phyloP scores from a whole-genome alignment of 2,329 filamentous ascomycete genomes.

The Aspergillus glaucus region DNA sequence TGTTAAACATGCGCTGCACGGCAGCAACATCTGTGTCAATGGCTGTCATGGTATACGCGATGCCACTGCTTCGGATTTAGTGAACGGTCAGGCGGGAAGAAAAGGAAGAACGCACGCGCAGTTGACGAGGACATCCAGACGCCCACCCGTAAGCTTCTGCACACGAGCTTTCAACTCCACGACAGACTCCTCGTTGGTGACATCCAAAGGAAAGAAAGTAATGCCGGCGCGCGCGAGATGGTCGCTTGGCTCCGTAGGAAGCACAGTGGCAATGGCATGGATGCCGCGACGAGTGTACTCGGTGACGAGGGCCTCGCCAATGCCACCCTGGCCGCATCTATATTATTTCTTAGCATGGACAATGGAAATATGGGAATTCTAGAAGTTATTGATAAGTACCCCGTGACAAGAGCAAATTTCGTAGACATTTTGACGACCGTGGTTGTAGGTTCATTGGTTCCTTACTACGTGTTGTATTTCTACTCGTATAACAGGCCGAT shows the following conservation, averaged over 20 bases:
- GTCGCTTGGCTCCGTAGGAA: constrained; percentile 1
- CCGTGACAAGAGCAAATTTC: not conserved
- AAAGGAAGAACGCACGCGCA: constrained; percentile 4
- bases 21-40: constrained; percentile 1
- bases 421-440: no score
- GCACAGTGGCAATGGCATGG: constrained; percentile 46
- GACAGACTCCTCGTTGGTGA: constrained; percentile 6
- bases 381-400: not conserved
- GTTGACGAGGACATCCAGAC: constrained; percentile 10
- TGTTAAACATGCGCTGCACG: constrained; percentile 5
- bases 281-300: not conserved
- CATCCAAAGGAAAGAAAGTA: constrained; percentile 6
- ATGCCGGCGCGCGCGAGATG: constrained; percentile 2
- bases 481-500: no score
- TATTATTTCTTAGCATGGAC: not conserved
- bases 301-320: constrained; percentile 2
- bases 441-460: no score
- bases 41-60: constrained; percentile 6
- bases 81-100: not conserved
- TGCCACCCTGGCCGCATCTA: constrained; percentile 3
- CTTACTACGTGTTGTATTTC: no score
- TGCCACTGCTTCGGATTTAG: not conserved
- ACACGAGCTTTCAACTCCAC: not conserved
- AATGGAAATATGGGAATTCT: not conserved
- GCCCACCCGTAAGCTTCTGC: constrained; percentile 4